Evolutionary conservation across 805 yeast species (phyloP).

Genomic region (Candida nemodendra): DNA sequence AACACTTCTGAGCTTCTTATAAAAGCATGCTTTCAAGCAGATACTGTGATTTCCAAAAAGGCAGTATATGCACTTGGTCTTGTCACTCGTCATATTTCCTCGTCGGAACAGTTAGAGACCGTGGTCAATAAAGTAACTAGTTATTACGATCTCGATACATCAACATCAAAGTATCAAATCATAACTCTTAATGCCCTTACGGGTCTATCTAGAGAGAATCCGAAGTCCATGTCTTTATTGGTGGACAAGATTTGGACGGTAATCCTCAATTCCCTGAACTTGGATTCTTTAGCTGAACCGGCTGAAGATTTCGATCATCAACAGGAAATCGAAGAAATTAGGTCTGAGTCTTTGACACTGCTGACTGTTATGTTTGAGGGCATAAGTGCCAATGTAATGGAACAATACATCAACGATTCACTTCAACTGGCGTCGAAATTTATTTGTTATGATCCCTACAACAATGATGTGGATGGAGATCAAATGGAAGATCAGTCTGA

Average conservation of each 20-base stretch:
- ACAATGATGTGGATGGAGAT: slow-evolving; percentile 31
- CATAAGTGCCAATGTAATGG: slow-evolving; percentile 35
- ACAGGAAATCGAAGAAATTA: slow-evolving; percentile 34
- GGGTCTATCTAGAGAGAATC: slow-evolving; percentile 30
- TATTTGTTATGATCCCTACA: slow-evolving; percentile 47
- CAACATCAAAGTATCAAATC: slow-evolving; percentile 10
- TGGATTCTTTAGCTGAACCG: slow-evolving; percentile 22
- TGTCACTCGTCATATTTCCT: slow-evolving; percentile 29
- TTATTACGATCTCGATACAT: not conserved
- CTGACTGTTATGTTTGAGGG: slow-evolving; percentile 40
- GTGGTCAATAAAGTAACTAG: slow-evolving; percentile 12
- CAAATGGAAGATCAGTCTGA: slow-evolving; percentile 30
- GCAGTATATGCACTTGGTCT: slow-evolving; percentile 40
- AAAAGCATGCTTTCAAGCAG: slow-evolving; percentile 37
- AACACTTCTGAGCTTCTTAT: slow-evolving; percentile 32
- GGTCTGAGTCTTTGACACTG: slow-evolving; percentile 48
- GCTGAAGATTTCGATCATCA: slow-evolving; percentile 35
- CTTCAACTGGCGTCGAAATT: slow-evolving; percentile 33
- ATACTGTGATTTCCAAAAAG: slow-evolving; percentile 45
- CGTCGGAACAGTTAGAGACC: slow-evolving; percentile 18
- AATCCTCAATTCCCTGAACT: slow-evolving; percentile 12
- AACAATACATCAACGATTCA: slow-evolving; percentile 27
- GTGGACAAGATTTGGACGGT: slow-evolving; percentile 12
- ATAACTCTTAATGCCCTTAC: slow-evolving; percentile 18
- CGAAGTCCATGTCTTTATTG: slow-evolving; percentile 20